Conservation (phyloP, 192 early-diverging fungal species). For the Gonapodya sp. region DNA sequence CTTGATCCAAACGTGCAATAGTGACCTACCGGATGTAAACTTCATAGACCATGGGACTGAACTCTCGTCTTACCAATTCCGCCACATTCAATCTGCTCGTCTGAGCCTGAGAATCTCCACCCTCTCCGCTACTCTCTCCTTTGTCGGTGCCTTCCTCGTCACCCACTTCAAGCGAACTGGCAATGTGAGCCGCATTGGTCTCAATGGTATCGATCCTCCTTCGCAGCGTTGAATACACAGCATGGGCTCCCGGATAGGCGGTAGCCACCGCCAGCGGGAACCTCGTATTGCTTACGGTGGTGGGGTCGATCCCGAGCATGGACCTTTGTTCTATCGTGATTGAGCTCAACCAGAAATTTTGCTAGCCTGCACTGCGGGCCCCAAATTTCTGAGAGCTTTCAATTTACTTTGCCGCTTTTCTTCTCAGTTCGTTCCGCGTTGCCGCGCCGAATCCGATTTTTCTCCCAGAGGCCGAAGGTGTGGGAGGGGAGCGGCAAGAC, state of each 20-base stretch:
- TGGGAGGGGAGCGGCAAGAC: too few relatives aligned
- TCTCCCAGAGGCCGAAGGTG: too few relatives aligned
- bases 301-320: too few relatives aligned
- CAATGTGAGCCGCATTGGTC: background rate
- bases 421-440: too few relatives aligned
- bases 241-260: background rate
- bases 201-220: background rate
- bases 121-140: background rate
- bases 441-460: too few relatives aligned
- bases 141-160: too few relatives aligned
- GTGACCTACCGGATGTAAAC: background rate
- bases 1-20: too few relatives aligned
- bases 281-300: background rate
- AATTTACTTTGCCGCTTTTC: too few relatives aligned
- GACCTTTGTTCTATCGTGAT: too few relatives aligned
- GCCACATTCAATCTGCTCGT: background rate
- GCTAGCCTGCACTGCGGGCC: too few relatives aligned
- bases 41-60: background rate
- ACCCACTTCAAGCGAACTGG: background rate
- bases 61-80: background rate
- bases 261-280: background rate
- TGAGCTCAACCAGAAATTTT: too few relatives aligned
- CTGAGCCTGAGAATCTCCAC: background rate
- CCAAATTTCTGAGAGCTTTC: too few relatives aligned
- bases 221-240: background rate